Base-by-base conservation (phyloP, 1,139 yeast genomes). In the Yamadazyma blattariae region DNA sequence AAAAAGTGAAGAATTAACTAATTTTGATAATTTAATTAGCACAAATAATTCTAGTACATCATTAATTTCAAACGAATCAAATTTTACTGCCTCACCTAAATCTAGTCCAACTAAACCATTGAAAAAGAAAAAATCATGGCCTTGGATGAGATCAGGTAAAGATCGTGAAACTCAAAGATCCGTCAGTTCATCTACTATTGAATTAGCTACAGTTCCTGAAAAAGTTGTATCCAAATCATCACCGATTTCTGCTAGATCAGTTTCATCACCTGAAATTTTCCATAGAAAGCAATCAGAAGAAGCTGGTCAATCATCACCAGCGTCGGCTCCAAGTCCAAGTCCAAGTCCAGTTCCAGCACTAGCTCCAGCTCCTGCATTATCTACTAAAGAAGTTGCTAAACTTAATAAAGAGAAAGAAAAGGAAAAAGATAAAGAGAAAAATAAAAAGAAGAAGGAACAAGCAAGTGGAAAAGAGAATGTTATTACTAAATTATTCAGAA, bases 401-500 rank as follows among this genome's bases (percentile, higher is more conserved):
- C 7, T 7, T 5, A 17, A 17, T 6, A 32, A 23, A 20, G 27
- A 27, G 9, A 16, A n/a, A 10, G 20, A 15, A 10, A 26, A 25
- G 26, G 19, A 20, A 20, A 17, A 17, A 7, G 19, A 17, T 5
- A 17, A 23, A n/a, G 25, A 23, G 7, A 23, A 23, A 23, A 12
- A 11, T n/a, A 29, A 14, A 13, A 26, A 14, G 13, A 30, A 23
- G 35, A 35, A 34, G 22, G 36, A 34, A 25, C 20, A 32, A n/a
- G 36, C 36, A 11, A 19, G 32, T 24, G 61, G 64, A 3, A 65
- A 66, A 44, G 74, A 68, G 39, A 71, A 66, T 40, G 67, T 69
- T 37, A 65, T 71, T 14, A 50, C 67, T 18, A 69, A 68, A 43
- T 57, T 71, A 20, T 71, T 71, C 58, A 69, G 67, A 50, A 64